phyloP scores from a whole-genome alignment of 148 eudicot genomes.

The Rhododendron molle region DNA sequence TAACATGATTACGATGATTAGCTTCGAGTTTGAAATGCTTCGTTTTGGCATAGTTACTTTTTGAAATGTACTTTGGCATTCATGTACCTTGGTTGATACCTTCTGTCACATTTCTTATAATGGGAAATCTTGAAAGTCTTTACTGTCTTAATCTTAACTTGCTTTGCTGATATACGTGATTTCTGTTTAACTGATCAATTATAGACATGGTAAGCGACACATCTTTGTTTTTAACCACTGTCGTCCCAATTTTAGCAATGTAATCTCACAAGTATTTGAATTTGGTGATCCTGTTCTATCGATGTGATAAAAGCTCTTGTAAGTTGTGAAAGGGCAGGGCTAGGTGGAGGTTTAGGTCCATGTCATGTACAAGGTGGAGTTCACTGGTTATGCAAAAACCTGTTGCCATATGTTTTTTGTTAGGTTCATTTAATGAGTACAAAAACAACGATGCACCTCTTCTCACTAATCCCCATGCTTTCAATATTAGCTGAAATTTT shows the following conservation, averaged over 20 bases:
- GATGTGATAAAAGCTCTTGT: not conserved
- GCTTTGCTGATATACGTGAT: not conserved
- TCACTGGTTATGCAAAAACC: not conserved
- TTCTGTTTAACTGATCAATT: not conserved
- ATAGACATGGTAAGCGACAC: not conserved
- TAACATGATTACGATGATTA: constrained; percentile 4
- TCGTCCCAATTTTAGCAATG: not conserved
- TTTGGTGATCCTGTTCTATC: not conserved
- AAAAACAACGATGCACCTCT: not conserved
- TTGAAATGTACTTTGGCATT: not conserved
- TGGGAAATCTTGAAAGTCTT: not conserved
- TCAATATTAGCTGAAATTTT: not conserved
- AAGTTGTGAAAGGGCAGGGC: not conserved
- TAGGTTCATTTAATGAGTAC: not conserved
- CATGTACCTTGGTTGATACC: not conserved
- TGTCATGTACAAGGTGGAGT: not conserved
- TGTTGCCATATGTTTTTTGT: not conserved
- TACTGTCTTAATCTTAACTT: not conserved
- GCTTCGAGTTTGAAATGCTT: not conserved
- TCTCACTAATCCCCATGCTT: not conserved
- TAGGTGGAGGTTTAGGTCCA: not conserved
- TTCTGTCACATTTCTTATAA: not conserved
- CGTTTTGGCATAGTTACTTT: not conserved
- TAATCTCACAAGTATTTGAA: not conserved
- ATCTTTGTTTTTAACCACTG: not conserved